Conservation (phyloP, 441 rosid genomes). For the Gossypium laxum region DNA sequence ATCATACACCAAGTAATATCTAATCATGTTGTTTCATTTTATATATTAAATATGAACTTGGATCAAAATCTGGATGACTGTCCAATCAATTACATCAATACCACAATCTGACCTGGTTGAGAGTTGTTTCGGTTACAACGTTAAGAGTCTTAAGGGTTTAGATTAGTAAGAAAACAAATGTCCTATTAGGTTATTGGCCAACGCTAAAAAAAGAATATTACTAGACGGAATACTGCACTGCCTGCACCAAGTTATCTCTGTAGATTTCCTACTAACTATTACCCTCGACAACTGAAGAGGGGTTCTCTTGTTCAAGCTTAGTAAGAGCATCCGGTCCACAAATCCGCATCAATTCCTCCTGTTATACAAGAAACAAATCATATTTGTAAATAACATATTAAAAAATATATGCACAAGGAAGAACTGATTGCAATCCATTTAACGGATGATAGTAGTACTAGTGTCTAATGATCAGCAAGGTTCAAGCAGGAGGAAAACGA, state of each 20-base stretch:
- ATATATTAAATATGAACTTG: neutral
- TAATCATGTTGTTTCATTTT: neutral
- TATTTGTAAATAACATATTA: neutral
- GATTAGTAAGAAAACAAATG: slow-evolving; percentile 26
- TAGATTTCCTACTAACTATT: slow-evolving; percentile 23
- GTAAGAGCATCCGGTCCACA: slow-evolving; percentile 72
- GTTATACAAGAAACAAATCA: slow-evolving; percentile 16
- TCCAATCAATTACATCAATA: slow-evolving; percentile 8
- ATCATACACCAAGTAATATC: neutral
- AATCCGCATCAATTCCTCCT: slow-evolving; percentile 67
- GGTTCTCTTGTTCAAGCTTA: slow-evolving; percentile 38
- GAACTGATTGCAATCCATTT: neutral
- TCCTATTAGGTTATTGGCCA: slow-evolving; percentile 14
- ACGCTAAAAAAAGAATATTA: slow-evolving; percentile 17
- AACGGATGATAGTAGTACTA: neutral
- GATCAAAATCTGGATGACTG: neutral
- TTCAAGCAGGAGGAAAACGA: neutral
- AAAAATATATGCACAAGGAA: neutral
- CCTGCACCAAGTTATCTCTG: neutral
- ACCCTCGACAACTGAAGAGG: slow-evolving; percentile 33
- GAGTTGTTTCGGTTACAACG: slow-evolving; percentile 13
- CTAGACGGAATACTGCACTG: slow-evolving; percentile 7
- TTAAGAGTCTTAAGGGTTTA: slow-evolving; percentile 28
- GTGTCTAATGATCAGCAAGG: neutral
- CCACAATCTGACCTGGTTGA: slow-evolving; percentile 17